A percentile compares a stretch with the other conserved stretches of the same genome.
Evolutionary conservation across 805 yeast species (phyloP).

Genomic region (Ogataea wickerhamii): DNA sequence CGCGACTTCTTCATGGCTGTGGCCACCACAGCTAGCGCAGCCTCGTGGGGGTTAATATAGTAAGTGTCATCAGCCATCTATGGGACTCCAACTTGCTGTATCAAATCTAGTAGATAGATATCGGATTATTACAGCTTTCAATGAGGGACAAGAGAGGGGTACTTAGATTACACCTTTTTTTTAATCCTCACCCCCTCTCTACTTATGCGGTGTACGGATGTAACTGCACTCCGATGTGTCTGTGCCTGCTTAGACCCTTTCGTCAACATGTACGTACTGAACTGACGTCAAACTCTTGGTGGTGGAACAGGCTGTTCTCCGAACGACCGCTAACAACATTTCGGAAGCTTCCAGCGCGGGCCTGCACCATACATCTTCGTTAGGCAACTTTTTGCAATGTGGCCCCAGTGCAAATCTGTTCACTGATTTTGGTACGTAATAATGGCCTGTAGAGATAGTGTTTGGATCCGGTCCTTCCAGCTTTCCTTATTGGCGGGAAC

Average conservation of each 20-base stretch:
- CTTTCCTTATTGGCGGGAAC: conserved; percentile 1
- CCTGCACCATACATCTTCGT: too few relatives aligned
- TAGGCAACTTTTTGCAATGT: too few relatives aligned
- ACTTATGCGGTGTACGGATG: background rate
- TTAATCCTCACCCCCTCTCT: background rate
- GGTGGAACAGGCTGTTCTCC: too few relatives aligned
- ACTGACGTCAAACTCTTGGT: too few relatives aligned
- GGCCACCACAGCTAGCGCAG: conserved; percentile 81
- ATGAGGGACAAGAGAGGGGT: background rate
- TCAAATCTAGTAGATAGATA: background rate
- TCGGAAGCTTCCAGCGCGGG: too few relatives aligned
- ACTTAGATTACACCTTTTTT: background rate
- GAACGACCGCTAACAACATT: too few relatives aligned
- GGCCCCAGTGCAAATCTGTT: too few relatives aligned
- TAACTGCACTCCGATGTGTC: too few relatives aligned
- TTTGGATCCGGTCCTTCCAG: background rate
- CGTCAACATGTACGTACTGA: too few relatives aligned
- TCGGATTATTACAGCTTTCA: background rate
- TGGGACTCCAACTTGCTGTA: background rate
- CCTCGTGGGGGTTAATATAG: conserved; percentile 74
- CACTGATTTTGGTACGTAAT: too few relatives aligned
- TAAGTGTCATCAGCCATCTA: conserved; percentile 43
- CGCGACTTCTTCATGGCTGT: conserved; percentile 82
- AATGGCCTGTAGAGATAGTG: too few relatives aligned
- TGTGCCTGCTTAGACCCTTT: too few relatives aligned